Conservation (phyloP, 176 grass and related monocot species). For the Triticum monococcum region DNA sequence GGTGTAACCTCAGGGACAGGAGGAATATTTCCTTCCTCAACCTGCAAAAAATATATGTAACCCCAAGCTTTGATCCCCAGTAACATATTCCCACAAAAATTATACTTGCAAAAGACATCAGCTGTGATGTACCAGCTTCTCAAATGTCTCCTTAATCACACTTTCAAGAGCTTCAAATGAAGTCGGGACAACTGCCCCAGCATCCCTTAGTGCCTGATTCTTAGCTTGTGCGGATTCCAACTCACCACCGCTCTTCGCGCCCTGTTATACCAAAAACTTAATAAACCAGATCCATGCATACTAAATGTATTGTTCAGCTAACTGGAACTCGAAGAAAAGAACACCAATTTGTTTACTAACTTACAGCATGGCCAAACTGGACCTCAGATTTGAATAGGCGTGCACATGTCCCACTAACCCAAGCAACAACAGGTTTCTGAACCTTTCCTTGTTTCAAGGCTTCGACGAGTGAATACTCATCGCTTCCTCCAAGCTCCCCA, state of each 20-base stretch:
- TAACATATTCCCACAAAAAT: neutral
- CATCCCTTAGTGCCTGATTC: conserved; percentile 85
- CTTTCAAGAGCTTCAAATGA: conserved; percentile 94
- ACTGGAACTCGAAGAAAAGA: neutral
- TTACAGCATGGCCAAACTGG: conserved; percentile 98
- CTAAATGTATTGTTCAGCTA: conserved; percentile 23
- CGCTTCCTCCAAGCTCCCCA: conserved; percentile 91
- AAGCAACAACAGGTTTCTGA: conserved; percentile 96
- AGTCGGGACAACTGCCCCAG: conserved; percentile 94
- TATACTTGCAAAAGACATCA: conserved; percentile 4
- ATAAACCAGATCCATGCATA: neutral
- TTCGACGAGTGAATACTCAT: conserved; percentile 96
- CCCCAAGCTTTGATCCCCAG: neutral
- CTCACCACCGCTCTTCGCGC: conserved; percentile 95
- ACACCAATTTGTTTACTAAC: conserved; percentile 21
- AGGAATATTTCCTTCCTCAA: conserved; percentile 89
- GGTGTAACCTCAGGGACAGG: conserved; percentile 77
- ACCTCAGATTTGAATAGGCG: conserved; percentile 97
- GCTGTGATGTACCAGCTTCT: conserved; percentile 63
- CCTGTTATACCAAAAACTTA: conserved; percentile 55
- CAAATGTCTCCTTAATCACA: conserved; percentile 86
- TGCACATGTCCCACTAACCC: conserved; percentile 98
- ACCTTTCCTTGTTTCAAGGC: conserved; percentile 96
- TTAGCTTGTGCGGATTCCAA: conserved; percentile 98
- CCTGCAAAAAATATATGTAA: conserved; percentile 44